Conservation (phyloP, 2,329 filamentous ascomycete genomes). For the Cladosporium austrohemisphaericum region DNA sequence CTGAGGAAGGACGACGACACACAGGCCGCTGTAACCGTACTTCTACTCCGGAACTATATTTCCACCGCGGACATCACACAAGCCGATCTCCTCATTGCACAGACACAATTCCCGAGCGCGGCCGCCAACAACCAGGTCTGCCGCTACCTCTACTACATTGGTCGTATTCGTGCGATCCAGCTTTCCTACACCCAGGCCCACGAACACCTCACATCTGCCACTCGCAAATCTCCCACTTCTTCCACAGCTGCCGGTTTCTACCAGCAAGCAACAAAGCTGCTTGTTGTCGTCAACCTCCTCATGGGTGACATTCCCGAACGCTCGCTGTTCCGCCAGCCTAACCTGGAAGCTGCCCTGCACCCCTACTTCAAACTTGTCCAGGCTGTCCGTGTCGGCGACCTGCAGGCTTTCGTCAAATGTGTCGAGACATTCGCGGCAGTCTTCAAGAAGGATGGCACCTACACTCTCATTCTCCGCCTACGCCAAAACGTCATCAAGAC, state of each 20-base stretch:
- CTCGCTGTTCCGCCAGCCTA: slow-evolving; percentile 84
- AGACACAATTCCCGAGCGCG: slow-evolving; percentile 90
- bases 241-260: slow-evolving; percentile 89
- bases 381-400: slow-evolving; percentile 91
- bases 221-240: slow-evolving; percentile 89
- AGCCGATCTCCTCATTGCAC: slow-evolving; percentile 90
- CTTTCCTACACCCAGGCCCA: slow-evolving; percentile 96
- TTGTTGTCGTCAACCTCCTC: slow-evolving; percentile 90
- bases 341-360: slow-evolving; percentile 79
- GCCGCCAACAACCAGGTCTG: slow-evolving; percentile 98
- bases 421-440: slow-evolving; percentile 76
- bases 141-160: slow-evolving; percentile 94
- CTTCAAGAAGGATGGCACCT: slow-evolving; percentile 91
- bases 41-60: slow-evolving; percentile 93
- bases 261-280: slow-evolving; percentile 92
- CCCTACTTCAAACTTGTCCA: slow-evolving; percentile 94
- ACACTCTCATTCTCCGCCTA: slow-evolving; percentile 88
- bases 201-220: slow-evolving; percentile 86
- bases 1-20: slow-evolving; percentile 94
- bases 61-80: slow-evolving; percentile 94
- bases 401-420: slow-evolving; percentile 86
- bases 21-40: slow-evolving; percentile 92
- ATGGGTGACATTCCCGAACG: slow-evolving; percentile 99
- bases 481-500: slow-evolving; percentile 99
- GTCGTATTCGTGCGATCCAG: slow-evolving; percentile 93